Base-by-base conservation (phyloP, 2,329 filamentous ascomycete species). In the Sporothrix curviconia region DNA sequence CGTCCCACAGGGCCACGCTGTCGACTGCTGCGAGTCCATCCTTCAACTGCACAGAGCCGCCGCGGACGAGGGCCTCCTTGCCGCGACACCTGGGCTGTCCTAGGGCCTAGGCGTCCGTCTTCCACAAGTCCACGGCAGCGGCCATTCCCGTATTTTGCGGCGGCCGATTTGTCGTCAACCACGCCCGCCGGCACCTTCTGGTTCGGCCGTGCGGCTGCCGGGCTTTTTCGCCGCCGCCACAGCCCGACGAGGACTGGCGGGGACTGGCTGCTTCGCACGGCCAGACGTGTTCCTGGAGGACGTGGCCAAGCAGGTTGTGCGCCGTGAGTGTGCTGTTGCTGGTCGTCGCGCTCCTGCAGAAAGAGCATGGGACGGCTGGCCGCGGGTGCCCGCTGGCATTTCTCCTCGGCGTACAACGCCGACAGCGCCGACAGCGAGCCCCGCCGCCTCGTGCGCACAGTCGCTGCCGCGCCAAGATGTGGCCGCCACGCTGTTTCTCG, bases 81-180 rank as follows among this genome's bases (percentile, higher is more conserved):
- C 11, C n/a, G n/a, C n/a, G n/a, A 39, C 24, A 28, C 55, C 24
- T 66, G 62, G 61, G 49, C 57, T 0, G 19, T 54, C 2, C n/a
- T 63, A n/a, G n/a, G n/a, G n/a, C n/a, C 25, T 62, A 60, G 22
- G 17, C 58, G 12, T 57, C 62, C 19, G 46, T 69, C 5, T 62
- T 71, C 8, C 58, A 64, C 43, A 67, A 67, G 34, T 65, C 58
- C 58, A 61, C 7, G 55, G 60, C 5, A 63, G 64, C 1, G 61
- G n/a, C n/a, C n/a, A n/a, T n/a, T 69, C 12, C 60, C 63, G 1
- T 65, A 66, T 50, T 63, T 52, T 17, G 8, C 30, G 14, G 64
- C 67, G 39, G 74, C 74, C 51, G 66, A n/a, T n/a, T 72, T 15
- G 58, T 75, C 12, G 42, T 70, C 25, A 70, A 76, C 66, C 74